Evolutionary conservation across 225 moss, liverwort and hornwort species (phyloP).

Genomic region (Thuidium tamariscinum): DNA sequence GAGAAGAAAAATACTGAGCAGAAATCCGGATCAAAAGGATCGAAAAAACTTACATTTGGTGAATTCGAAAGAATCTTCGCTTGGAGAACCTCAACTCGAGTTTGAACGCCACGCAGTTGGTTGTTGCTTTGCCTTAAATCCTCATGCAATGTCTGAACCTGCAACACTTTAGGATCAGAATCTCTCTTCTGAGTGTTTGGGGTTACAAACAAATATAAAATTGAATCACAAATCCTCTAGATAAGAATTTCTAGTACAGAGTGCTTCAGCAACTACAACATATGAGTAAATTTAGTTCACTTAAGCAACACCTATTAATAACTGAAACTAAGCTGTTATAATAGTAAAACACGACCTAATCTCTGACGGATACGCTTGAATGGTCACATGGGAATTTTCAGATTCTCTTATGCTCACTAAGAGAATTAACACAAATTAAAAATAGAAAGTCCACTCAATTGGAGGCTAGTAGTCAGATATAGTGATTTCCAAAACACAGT

Average conservation of each 20-base stretch:
- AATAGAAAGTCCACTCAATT: not conserved
- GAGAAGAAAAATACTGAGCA: not conserved
- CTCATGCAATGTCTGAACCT: constrained; percentile 57
- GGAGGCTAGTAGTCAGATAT: not conserved
- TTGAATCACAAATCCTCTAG: not conserved
- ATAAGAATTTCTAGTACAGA: not conserved
- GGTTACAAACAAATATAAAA: not conserved
- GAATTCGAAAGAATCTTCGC: constrained; percentile 23
- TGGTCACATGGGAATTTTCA: not conserved
- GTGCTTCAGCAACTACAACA: not conserved
- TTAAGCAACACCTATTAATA: not conserved
- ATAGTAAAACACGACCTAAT: not conserved
- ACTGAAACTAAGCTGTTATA: not conserved
- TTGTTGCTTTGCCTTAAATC: constrained; percentile 50
- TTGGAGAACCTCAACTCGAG: constrained; percentile 48
- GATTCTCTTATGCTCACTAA: not conserved
- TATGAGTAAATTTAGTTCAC: not conserved
- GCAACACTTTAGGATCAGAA: not conserved
- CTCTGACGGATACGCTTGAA: not conserved
- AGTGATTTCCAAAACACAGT: not conserved
- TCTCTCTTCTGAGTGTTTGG: not conserved
- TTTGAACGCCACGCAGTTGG: constrained; percentile 54
- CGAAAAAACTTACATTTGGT: not conserved
- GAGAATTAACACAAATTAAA: not conserved
- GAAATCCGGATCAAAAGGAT: not conserved